These are phyloP conservation scores for Ophiocordyceps unilateralis DNA, from an alignment of 2,329 filamentous ascomycete species.

Conservation along the genomic window DNA sequence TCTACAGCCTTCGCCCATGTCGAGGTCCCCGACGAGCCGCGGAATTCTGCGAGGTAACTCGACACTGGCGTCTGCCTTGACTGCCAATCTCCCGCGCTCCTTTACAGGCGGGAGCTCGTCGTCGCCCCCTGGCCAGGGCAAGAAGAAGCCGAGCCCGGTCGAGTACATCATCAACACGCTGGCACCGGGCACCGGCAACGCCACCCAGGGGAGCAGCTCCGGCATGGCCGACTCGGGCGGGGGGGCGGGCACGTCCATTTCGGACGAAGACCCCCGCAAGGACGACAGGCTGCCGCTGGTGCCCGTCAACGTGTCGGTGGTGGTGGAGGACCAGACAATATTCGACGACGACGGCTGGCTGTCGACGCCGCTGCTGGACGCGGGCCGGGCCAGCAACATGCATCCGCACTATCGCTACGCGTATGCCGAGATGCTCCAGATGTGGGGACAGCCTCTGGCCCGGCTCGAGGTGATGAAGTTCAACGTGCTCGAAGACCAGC, in stretches of 20 bases:
- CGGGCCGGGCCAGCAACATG: slow-evolving; percentile 24
- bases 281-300: slow-evolving; percentile 30
- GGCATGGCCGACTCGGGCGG: slow-evolving; percentile 26
- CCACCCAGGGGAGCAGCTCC: slow-evolving; percentile 32
- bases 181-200: slow-evolving; percentile 27
- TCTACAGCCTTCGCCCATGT: slow-evolving; percentile 30
- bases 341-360: slow-evolving; percentile 56
- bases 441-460: slow-evolving; percentile 45
- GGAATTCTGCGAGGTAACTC: slow-evolving; percentile 35
- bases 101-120: slow-evolving; percentile 21
- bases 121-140: slow-evolving; percentile 24
- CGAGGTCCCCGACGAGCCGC: slow-evolving; percentile 40
- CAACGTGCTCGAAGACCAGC: slow-evolving; percentile 39
- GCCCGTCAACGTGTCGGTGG: slow-evolving; percentile 32
- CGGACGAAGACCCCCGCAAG: slow-evolving; percentile 32
- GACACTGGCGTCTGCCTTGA: slow-evolving; percentile 36
- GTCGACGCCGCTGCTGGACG: slow-evolving; percentile 38
- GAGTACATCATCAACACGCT: slow-evolving; percentile 41
- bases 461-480: slow-evolving; percentile 54
- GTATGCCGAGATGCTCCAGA: slow-evolving; percentile 52
- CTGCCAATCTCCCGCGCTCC: slow-evolving; percentile 34
- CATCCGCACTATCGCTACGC: slow-evolving; percentile 45
- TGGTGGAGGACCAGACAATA: slow-evolving; percentile 42
- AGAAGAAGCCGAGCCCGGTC: slow-evolving; percentile 43
- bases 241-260: slow-evolving; percentile 32